A percentile compares a stretch with the other conserved stretches of the same genome.
Conservation (phyloP, 306 rosid genomes). For the Sophora flavescens region DNA sequence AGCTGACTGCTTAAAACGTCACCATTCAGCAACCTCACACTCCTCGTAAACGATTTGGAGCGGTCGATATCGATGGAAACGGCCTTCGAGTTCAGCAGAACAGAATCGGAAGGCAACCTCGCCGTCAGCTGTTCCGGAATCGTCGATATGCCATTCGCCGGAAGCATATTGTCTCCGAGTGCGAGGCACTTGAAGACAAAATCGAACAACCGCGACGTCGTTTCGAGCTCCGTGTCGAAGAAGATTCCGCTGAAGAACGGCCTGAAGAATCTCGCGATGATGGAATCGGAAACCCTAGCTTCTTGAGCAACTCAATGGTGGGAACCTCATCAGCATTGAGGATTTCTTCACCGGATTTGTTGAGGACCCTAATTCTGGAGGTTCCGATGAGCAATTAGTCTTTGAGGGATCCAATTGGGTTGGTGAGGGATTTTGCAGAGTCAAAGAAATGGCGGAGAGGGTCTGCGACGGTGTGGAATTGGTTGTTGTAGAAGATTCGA, state of each 20-base stretch:
- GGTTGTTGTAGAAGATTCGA: too few relatives aligned
- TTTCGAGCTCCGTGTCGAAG: slow-evolving; percentile 72
- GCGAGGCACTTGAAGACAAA: slow-evolving; percentile 92
- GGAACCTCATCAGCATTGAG: too few relatives aligned
- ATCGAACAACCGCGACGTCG: slow-evolving; percentile 78
- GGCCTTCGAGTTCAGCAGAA: slow-evolving; percentile 61
- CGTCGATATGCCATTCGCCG: slow-evolving; percentile 77
- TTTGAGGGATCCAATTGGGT: too few relatives aligned
- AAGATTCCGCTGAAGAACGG: slow-evolving; percentile 90
- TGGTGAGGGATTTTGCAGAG: too few relatives aligned
- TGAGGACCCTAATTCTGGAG: too few relatives aligned
- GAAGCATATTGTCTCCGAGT: slow-evolving; percentile 84
- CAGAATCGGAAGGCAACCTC: slow-evolving; percentile 62
- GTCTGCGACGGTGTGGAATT: too few relatives aligned
- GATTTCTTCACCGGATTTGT: too few relatives aligned
- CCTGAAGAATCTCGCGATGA: slow-evolving; percentile 71
- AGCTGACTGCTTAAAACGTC: slow-evolving; percentile 62
- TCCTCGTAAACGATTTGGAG: slow-evolving; percentile 42
- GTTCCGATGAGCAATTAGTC: too few relatives aligned
- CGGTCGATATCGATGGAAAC: slow-evolving; percentile 54
- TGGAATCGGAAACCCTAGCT: slow-evolving; percentile 71
- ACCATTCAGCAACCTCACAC: slow-evolving; percentile 70
- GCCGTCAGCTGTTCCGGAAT: slow-evolving; percentile 79
- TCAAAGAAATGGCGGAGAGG: too few relatives aligned
- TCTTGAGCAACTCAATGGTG: slow-evolving; percentile 60